Evolutionary conservation across 1,284 basidiomycete species (phyloP).

Genomic region (Phylloboletellus chloephorus): DNA sequence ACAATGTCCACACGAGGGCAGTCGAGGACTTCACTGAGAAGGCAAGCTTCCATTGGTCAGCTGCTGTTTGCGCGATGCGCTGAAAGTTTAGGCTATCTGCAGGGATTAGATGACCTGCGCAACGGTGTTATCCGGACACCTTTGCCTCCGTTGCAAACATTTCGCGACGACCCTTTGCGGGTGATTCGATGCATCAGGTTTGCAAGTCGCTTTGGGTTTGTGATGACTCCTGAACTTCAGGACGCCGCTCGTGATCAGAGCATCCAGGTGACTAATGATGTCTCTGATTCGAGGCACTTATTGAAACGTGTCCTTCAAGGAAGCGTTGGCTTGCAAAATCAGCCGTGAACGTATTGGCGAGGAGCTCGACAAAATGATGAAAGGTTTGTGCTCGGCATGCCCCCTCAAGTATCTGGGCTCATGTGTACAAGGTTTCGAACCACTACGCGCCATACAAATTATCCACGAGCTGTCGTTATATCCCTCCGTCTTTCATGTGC

Average conservation of each 20-base stretch:
- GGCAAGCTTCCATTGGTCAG: constrained; percentile 37
- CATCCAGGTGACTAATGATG: constrained; percentile 56
- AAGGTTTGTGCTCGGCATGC: constrained; percentile 43
- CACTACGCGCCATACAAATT: constrained; percentile 66
- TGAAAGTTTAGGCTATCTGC: constrained; percentile 7
- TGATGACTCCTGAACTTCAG: constrained; percentile 68
- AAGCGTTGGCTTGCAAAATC: constrained; percentile 73
- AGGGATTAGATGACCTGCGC: constrained; percentile 85
- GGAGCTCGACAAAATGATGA: constrained; percentile 88
- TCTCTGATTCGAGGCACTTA: not conserved
- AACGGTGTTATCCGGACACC: constrained; percentile 86
- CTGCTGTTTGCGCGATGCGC: not conserved
- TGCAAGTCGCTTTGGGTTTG: constrained; percentile 84
- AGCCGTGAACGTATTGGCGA: constrained; percentile 87
- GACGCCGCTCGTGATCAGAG: constrained; percentile 60
- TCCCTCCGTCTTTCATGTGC: constrained; percentile 62
- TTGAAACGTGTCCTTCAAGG: constrained; percentile 37
- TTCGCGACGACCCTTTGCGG: constrained; percentile 90
- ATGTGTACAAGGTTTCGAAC: constrained; percentile 54
- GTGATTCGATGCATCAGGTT: constrained; percentile 91
- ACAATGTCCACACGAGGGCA: constrained; percentile 85
- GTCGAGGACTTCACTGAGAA: constrained; percentile 89
- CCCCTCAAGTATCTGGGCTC: constrained; percentile 2
- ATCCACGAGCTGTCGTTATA: constrained; percentile 71
- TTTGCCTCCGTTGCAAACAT: constrained; percentile 81